Percentiles rank a stretch among this genome's conserved stretches.
These are phyloP conservation scores for Lasiosphaeria ovina DNA, from an alignment of 495 filamentous ascomycete genomes.

Conservation along the genomic window DNA sequence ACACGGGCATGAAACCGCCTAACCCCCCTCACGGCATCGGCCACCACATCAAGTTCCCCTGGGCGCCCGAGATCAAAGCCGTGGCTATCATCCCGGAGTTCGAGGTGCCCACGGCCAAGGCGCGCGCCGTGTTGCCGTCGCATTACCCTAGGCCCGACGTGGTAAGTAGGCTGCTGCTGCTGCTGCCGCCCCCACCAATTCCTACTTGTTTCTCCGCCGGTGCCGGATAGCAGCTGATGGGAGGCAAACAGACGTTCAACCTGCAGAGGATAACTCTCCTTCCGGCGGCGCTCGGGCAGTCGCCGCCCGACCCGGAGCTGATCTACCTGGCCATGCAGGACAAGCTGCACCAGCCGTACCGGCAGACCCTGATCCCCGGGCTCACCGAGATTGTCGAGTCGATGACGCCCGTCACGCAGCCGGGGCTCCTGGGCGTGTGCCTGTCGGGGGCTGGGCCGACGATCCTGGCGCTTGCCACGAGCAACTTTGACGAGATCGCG, in stretches of 20 bases:
- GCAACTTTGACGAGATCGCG: constrained; percentile 83
- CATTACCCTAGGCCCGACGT: constrained; percentile 75
- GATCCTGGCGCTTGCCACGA: constrained; percentile 86
- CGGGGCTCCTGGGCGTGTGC: constrained; percentile 87
- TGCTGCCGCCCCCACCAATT: no score
- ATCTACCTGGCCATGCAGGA: constrained; percentile 98
- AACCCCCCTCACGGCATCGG: constrained; percentile 88
- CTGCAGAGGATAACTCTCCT: constrained; percentile 87
- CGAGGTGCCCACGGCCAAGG: constrained; percentile 84
- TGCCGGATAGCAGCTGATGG: neutral
- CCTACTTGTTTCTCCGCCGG: neutral
- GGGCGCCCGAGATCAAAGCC: constrained; percentile 90
- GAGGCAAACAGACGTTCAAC: constrained; percentile 71
- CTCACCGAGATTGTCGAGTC: constrained; percentile 84
- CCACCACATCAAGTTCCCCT: constrained; percentile 87
- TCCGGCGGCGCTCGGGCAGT: constrained; percentile 77
- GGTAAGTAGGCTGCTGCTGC: constrained; percentile 45
- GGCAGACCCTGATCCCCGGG: constrained; percentile 83
- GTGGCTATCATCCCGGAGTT: constrained; percentile 94
- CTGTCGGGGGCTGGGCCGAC: constrained; percentile 92
- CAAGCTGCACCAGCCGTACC: constrained; percentile 93
- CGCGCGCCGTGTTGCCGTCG: constrained; percentile 75
- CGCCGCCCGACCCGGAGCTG: constrained; percentile 85
- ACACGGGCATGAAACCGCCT: constrained; percentile 79
- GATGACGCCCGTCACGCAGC: constrained; percentile 78